Conservation (phyloP, 345 rosid genomes). For the Dipteronia dyeriana region DNA sequence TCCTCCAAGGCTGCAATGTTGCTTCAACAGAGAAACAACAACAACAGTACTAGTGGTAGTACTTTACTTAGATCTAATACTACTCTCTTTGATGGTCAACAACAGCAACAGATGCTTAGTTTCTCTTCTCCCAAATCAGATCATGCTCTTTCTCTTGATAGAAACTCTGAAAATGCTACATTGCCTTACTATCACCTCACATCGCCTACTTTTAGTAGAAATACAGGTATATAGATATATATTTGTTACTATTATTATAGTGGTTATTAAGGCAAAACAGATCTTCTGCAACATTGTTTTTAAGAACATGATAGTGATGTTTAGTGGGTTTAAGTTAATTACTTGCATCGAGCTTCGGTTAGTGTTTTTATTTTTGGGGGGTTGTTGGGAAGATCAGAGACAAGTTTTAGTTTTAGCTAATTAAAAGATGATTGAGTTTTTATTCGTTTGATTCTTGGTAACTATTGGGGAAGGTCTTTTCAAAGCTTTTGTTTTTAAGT, state of each 20-base stretch:
- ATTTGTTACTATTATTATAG: not conserved
- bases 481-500: conserved; percentile 29
- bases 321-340: not conserved
- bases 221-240: conserved; percentile 34
- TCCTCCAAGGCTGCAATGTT: conserved; percentile 38
- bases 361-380: not conserved
- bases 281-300: conserved; percentile 8
- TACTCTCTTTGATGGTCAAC: conserved; percentile 41
- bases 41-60: no score
- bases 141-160: conserved; percentile 19
- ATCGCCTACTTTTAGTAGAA: conserved; percentile 39
- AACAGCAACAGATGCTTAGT: conserved; percentile 55
- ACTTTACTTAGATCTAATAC: conserved; percentile 38
- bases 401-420: not conserved
- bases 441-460: conserved; percentile 22
- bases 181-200: conserved; percentile 51
- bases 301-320: conserved; percentile 17
- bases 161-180: conserved; percentile 27
- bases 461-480: conserved; percentile 36
- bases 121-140: conserved; percentile 64
- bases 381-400: conserved; percentile 15
- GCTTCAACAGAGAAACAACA: conserved; percentile 31
- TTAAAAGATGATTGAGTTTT: not conserved
- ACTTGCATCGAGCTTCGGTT: conserved; percentile 15
- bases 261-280: not conserved